Evolutionary conservation across 2,329 filamentous ascomycete genomes (phyloP), one percentile per base, ranked within the genome.

Genomic region (Trichoderma lentiforme): DNA sequence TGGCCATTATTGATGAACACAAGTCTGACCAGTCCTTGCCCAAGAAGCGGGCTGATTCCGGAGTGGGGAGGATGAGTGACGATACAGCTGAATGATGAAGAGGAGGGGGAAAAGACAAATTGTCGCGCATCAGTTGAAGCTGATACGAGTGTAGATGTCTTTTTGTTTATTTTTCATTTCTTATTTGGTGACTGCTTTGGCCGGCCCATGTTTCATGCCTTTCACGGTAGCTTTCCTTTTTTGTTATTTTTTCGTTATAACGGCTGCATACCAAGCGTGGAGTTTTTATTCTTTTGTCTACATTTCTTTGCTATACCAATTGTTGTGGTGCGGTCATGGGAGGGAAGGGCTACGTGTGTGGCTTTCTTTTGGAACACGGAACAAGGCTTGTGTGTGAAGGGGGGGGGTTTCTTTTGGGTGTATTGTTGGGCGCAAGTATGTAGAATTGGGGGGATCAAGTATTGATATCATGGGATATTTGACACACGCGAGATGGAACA

Each of bases 41-140:
- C 34, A 80, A 80, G 74, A 79, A 79, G 72, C 75, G 79, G 26
- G 78, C 78, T 15, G 80, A 82, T 69, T 81, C 80, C 32, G 80
- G 80, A 0, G 75, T 81, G 24, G 80, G 78, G 1, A 77, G 77
- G 34, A 76, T 80, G 68, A 80, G 79, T 65, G 74, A 74, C 6
- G 78, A 79, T 14, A 78, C 77, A 9, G 74, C 72, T 14, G 76
- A 77, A 51, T 71, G 71, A 71, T 67, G 57, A 28, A 15, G 28
- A 36, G 32, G 28, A n/a, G 11, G 53, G 28, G 30, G 6, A 12
- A 15, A 30, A 57, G 39, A 30, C n/a, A 14, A 61, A 53, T 21
- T 12, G n/a, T n/a, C 9, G 7, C 14, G 30, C 56, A 14, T 60
- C 3, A 56, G 8, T 28, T 24, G 14, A 43, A 36, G 21, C 9